Evolutionary conservation across 2,329 filamentous ascomycete species (phyloP).

Genomic region (Sporothrix curviconia): DNA sequence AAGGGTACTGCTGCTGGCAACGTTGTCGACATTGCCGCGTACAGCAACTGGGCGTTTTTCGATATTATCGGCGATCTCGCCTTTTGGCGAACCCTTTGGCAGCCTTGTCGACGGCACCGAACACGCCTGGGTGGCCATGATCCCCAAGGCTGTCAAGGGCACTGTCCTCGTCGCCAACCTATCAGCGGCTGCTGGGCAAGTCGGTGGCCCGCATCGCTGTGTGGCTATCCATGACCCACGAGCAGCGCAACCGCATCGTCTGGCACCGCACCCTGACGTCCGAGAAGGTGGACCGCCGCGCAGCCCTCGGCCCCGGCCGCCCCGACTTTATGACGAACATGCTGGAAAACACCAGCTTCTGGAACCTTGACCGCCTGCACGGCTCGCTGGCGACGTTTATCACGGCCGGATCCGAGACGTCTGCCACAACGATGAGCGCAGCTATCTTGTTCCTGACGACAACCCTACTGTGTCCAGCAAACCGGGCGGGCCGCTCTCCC

Average conservation of each 20-base stretch:
- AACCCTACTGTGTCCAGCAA: conserved; percentile 16
- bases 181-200: conserved; percentile 9
- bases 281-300: conserved; percentile 12
- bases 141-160: conserved; percentile 23
- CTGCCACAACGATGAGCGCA: conserved; percentile 38
- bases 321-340: conserved; percentile 18
- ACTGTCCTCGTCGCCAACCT: background rate
- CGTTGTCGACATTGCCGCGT: conserved; percentile 40
- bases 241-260: background rate
- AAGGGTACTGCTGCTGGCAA: background rate
- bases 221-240: background rate
- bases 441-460: conserved; percentile 32
- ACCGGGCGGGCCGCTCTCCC: background rate
- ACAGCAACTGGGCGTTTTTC: conserved; percentile 32
- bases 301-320: conserved; percentile 1
- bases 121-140: conserved; percentile 24
- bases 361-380: conserved; percentile 2
- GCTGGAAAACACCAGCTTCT: conserved; percentile 4
- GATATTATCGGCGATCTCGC: conserved; percentile 38
- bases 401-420: conserved; percentile 45
- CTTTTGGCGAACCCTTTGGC: conserved; percentile 38
- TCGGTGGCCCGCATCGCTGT: background rate
- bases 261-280: background rate
- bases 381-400: conserved; percentile 27
- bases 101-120: conserved; percentile 26